Evolutionary conservation across 139 green algal species (phyloP), one percentile per base, ranked within the genome.

Genomic region (Asterochloris sp.): DNA sequence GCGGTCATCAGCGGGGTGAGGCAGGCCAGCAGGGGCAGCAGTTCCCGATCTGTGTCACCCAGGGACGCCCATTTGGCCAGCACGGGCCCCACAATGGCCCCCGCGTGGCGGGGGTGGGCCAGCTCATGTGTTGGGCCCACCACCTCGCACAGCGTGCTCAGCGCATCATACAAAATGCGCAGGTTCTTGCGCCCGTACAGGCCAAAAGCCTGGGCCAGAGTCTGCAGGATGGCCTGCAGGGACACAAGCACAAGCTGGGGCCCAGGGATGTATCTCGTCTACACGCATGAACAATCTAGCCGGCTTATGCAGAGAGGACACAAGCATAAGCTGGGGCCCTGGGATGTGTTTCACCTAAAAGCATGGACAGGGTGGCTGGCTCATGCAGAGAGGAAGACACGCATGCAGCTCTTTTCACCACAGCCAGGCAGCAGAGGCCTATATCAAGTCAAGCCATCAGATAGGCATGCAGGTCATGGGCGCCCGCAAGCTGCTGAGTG

Each of bases 21-120:
- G 88, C 92, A 98, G 86, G 98, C 95, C 73, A 99, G 87, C 0
- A 98, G 86, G 0, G 95, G 93, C 62, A 95, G 89, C 62, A 97
- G 82, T 62, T 97, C 94, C 1, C 83, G 69, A 82, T 96, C 89
- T 38, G 76, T 84, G 82, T 95, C 93, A 0, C 69, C 47, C 16
- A 89, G 73, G 69, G 74, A 60, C 76, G 74, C 64, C 82, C 87
- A 88, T 82, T 87, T 85, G 67, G n/a, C 60, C 62, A 87, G 62
- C 26, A 94, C 83, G 21, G 88, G 86, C 17, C 87, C 89, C 88
- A 95, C 88, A 47, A 92, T 78, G 10, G 89, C 82, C 0, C 78
- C 61, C 63, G 90, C 28, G 73, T 83, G 28, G 23, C 77, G 29
- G 11, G 88, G 78, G 84, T 90, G 68, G 0, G 76, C 85, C 54